These are phyloP conservation scores for Sporothrix brasiliensis DNA, from an alignment of 2,329 filamentous ascomycete genomes.

Conservation along the genomic window DNA sequence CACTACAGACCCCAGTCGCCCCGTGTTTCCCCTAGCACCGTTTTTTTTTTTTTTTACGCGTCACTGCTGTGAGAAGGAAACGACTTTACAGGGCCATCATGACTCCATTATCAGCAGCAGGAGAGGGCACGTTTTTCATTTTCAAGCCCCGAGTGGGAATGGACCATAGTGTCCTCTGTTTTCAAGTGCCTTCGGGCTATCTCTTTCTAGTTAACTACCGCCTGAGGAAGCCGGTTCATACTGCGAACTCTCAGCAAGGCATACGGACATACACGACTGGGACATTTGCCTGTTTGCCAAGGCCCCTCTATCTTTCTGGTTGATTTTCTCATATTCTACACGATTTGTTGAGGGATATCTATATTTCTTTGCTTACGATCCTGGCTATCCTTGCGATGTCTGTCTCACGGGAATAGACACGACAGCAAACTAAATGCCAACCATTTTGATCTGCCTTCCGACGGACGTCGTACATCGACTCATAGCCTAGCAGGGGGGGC, in stretches of 20 bases:
- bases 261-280: background rate
- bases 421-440: background rate
- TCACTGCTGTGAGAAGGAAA: background rate
- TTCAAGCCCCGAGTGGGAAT: slow-evolving; percentile 11
- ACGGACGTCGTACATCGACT: too few relatives aligned
- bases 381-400: background rate
- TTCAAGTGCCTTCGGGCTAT: background rate
- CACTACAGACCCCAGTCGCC: slow-evolving; percentile 18
- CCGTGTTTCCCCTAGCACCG: slow-evolving; percentile 22
- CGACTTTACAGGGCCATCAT: slow-evolving; percentile 6
- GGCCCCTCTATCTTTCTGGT: background rate
- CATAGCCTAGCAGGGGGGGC: background rate
- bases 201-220: slow-evolving; percentile 13
- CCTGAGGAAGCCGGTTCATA: slow-evolving; percentile 10
- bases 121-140: slow-evolving; percentile 10
- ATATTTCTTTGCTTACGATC: background rate
- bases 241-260: too few relatives aligned
- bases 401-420: background rate
- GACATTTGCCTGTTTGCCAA: background rate
- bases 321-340: slow-evolving; percentile 12
- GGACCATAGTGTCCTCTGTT: too few relatives aligned
- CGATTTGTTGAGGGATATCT: background rate
- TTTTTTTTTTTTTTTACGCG: too few relatives aligned
- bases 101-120: background rate
- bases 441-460: background rate